Percentiles rank a stretch among this genome's conserved stretches.
phyloP scores from a whole-genome alignment of 2,329 filamentous ascomycete species.

The Emergomyces pasteurianus region DNA sequence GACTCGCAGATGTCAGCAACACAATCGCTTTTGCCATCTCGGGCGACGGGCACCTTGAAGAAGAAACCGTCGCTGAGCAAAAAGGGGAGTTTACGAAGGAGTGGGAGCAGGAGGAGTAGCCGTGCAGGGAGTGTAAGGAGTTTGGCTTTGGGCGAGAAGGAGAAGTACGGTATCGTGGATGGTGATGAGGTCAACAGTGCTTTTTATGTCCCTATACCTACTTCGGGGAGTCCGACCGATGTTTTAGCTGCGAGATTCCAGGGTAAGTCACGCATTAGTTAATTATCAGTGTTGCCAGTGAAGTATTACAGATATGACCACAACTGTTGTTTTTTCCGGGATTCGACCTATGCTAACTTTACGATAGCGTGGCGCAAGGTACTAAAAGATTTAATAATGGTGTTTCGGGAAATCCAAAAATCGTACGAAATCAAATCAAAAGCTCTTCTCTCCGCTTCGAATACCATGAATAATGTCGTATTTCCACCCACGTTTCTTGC shows the following conservation, averaged over 20 bases:
- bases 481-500: conserved; percentile 65
- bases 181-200: conserved; percentile 63
- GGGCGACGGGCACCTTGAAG: conserved; percentile 62
- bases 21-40: conserved; percentile 29
- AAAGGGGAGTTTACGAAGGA: conserved; percentile 63
- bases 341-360: neutral
- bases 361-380: conserved; percentile 82
- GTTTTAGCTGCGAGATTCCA: conserved; percentile 79
- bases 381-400: conserved; percentile 84
- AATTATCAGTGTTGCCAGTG: neutral
- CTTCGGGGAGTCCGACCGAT: conserved; percentile 76
- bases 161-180: conserved; percentile 31
- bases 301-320: no score
- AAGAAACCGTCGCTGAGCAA: conserved; percentile 74
- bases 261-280: conserved; percentile 40
- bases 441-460: conserved; percentile 67
- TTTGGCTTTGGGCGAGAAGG: conserved; percentile 56
- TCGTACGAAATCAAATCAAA: conserved; percentile 83
- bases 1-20: conserved; percentile 32
- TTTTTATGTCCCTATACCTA: conserved; percentile 83
- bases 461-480: conserved; percentile 68
- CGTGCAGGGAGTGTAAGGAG: conserved; percentile 80
- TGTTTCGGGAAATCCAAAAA: conserved; percentile 82
- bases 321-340: neutral
- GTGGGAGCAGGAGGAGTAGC: conserved; percentile 67